These are phyloP conservation scores for Blumeriella jaapii DNA, from an alignment of 2,329 filamentous ascomycete genomes.

Conservation along the genomic window DNA sequence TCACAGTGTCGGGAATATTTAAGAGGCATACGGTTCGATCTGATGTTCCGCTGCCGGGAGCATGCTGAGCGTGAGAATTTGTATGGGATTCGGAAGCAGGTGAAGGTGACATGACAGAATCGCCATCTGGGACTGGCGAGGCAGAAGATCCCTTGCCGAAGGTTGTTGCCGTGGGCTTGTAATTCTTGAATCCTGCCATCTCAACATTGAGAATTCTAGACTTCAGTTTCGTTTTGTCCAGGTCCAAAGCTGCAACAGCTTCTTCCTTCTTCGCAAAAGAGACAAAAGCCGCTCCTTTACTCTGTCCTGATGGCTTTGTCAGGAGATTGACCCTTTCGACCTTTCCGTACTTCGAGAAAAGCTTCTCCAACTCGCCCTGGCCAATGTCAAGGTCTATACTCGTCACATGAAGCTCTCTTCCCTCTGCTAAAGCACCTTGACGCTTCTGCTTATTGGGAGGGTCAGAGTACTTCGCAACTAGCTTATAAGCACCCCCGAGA, in stretches of 20 bases:
- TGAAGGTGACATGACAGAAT: constrained; percentile 26
- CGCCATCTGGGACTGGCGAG: constrained; percentile 26
- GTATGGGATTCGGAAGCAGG: constrained; percentile 15
- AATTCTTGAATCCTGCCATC: constrained; percentile 43
- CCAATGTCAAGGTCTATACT: constrained; percentile 51
- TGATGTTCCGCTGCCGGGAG: constrained; percentile 38
- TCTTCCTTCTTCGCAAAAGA: constrained; percentile 62
- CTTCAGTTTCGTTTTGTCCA: constrained; percentile 61
- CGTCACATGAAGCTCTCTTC: constrained; percentile 71
- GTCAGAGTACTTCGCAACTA: constrained; percentile 76
- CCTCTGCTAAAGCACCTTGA: constrained; percentile 72
- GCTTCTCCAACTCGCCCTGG: constrained; percentile 56
- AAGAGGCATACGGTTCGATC: constrained; percentile 71
- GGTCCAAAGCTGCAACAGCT: constrained; percentile 52
- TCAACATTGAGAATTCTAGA: constrained; percentile 57
- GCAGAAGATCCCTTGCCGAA: constrained; percentile 24
- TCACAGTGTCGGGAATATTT: constrained; percentile 84
- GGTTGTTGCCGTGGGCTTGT: constrained; percentile 42
- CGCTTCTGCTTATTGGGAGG: constrained; percentile 68
- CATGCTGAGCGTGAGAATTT: constrained; percentile 18
- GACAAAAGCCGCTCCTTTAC: constrained; percentile 71
- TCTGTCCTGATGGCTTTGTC: constrained; percentile 52
- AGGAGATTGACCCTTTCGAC: constrained; percentile 65
- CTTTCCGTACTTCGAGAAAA: constrained; percentile 66
- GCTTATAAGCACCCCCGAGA: constrained; percentile 54